Base-by-base conservation (phyloP, 805 yeast genomes). In the Candida odintsovae region DNA sequence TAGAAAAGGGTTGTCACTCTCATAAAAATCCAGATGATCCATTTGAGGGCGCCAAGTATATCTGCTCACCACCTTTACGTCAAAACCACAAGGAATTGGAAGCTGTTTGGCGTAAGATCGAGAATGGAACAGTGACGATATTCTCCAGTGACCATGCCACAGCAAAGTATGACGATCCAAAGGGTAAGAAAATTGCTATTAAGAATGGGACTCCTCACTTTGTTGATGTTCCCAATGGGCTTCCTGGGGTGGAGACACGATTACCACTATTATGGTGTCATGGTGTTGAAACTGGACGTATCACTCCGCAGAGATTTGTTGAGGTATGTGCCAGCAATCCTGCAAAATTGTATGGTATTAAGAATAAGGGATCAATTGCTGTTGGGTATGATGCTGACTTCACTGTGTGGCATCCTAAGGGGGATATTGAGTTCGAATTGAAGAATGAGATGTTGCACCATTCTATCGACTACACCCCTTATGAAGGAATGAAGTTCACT, bases 1-100 rank as follows among this genome's bases (percentile, higher is more conserved):
- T 70, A 44, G 63, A 64, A 44, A 57, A 58, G 3, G 51, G 48
- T 15, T 54, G 60, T 20, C 56, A 57, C 31, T 56, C 61, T 44
- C 58, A 63, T 45, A 42, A 48, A 16, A 53, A 61, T 31, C 50
- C 45, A 3, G 55, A 52, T 8, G 75, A 71, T 43, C 45, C 54
- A 12, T 74, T 72, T 50, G 70, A 67, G 48, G 78, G 78, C 8
- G 77, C 79, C 12, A 74, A 74, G 56, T 71, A 68, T 50, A 66
- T 74, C 20, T 74, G 79, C 51, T 74, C 78, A 1, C 79, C 79
- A 2, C 79, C 79, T 4, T 51, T 73, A 43, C 65, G 79, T 54
- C 70, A 68, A 40, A 61, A 63, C 18, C 59, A 57, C 13, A 57
- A 54, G 21, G 75, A 73, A 29, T 55, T 71, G 26, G 68, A 68